phyloP scores from a whole-genome alignment of 306 rosid genomes.

The Cucurbita pepo region DNA sequence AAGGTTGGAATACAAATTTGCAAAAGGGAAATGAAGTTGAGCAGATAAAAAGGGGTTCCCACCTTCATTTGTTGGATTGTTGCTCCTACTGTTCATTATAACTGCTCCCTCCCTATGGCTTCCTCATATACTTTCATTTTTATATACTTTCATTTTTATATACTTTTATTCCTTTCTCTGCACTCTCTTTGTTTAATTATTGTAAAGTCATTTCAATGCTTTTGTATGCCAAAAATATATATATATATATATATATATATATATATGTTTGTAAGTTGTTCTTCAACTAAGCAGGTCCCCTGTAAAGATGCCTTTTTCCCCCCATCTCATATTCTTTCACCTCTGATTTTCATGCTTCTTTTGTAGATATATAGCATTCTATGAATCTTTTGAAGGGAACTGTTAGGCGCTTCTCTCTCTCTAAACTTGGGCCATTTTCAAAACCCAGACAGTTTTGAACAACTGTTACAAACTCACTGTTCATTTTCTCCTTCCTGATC shows the following conservation, averaged over 20 bases:
- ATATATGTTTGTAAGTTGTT: not conserved
- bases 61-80: constrained; percentile 5
- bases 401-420: not conserved
- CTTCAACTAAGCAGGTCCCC: not conserved
- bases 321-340: not conserved
- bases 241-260: not conserved
- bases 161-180: constrained; percentile 4
- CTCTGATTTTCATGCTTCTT: not conserved
- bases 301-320: not conserved
- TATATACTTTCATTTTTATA: constrained; percentile 1
- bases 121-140: not conserved
- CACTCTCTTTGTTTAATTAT: constrained; percentile 3
- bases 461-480: not conserved
- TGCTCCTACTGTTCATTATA: not conserved
- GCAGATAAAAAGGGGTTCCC: constrained; percentile 9
- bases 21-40: constrained; percentile 4
- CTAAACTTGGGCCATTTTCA: constrained; percentile 1
- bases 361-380: constrained; percentile 5
- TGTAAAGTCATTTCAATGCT: constrained; percentile 8
- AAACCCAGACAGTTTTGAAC: not conserved
- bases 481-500: not conserved
- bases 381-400: constrained; percentile 2
- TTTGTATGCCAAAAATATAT: not conserved
- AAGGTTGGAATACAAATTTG: constrained; percentile 10
- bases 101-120: not conserved